Percentiles rank a stretch among this genome's conserved stretches.
phyloP scores from a whole-genome alignment of 805 yeast genomes.

The Komagataella pastoris region DNA sequence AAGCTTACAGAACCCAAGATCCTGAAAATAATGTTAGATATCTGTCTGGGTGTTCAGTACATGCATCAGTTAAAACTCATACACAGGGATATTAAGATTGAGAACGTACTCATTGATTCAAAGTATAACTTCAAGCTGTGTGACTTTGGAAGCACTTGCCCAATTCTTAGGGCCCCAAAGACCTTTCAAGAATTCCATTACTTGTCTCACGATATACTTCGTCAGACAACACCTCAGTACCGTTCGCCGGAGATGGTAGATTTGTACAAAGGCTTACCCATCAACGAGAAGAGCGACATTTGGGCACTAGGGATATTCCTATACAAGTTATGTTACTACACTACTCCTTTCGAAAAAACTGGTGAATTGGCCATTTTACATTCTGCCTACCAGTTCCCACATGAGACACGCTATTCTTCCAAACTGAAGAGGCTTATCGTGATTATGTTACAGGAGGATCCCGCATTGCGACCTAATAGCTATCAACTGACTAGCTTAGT shows the following conservation, averaged over 20 bases:
- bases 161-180: constrained; percentile 60
- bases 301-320: constrained; percentile 95
- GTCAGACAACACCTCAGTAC: constrained; percentile 93
- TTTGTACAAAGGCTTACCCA: constrained; percentile 66
- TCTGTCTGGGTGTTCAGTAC: constrained; percentile 63
- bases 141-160: constrained; percentile 86
- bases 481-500: constrained; percentile 63
- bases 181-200: constrained; percentile 59
- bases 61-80: constrained; percentile 77
- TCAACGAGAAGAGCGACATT: constrained; percentile 85
- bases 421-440: constrained; percentile 64
- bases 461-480: constrained; percentile 72
- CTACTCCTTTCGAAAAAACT: constrained; percentile 82
- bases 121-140: constrained; percentile 65
- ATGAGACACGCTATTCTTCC: constrained; percentile 53
- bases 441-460: constrained; percentile 74
- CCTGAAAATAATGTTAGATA: constrained; percentile 71
- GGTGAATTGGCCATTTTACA: constrained; percentile 78
- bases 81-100: constrained; percentile 91
- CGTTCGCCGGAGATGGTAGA: constrained; percentile 96
- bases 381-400: constrained; percentile 70
- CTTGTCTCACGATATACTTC: constrained; percentile 73
- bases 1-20: constrained; percentile 71
- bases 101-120: constrained; percentile 75
- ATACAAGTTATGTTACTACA: constrained; percentile 82